Conservation (phyloP, 1,284 basidiomycete genomes). For the Cyathus pygmaeus region DNA sequence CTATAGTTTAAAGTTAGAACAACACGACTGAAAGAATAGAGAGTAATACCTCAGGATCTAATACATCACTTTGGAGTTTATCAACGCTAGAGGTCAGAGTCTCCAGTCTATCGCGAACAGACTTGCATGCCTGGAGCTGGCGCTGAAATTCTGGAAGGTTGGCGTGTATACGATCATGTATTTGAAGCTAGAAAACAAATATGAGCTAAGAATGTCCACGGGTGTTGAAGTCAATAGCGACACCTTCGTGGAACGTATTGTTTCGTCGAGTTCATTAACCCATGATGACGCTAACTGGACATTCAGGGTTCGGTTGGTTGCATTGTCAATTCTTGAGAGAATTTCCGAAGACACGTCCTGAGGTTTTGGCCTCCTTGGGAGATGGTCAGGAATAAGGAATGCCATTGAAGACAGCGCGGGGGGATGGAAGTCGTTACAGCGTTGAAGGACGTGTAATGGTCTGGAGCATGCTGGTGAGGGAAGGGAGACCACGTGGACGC, state of each 20-base stretch:
- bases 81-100: constrained; percentile 65
- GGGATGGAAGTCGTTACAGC: too few relatives aligned
- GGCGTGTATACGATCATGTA: constrained; percentile 74
- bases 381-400: constrained; percentile 74
- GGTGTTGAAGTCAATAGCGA: constrained; percentile 1
- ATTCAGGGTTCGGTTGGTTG: constrained; percentile 64
- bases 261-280: constrained; percentile 74
- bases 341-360: constrained; percentile 76
- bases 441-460: background rate
- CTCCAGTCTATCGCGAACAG: constrained; percentile 68
- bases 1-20: constrained; percentile 45
- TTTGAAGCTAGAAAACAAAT: constrained; percentile 55
- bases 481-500: constrained; percentile 31
- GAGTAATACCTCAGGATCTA: constrained; percentile 62
- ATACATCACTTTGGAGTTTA: constrained; percentile 57
- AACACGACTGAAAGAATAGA: too few relatives aligned
- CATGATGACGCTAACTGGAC: constrained; percentile 71
- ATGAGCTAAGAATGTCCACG: constrained; percentile 1
- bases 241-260: constrained; percentile 76
- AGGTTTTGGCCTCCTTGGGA: constrained; percentile 63
- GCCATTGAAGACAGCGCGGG: constrained; percentile 59
- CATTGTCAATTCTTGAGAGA: constrained; percentile 72
- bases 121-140: constrained; percentile 69
- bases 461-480: background rate
- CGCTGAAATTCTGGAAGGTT: constrained; percentile 71